Evolutionary conservation across 2,329 filamentous ascomycete genomes (phyloP).

Genomic region (Epicoccum nigrum): DNA sequence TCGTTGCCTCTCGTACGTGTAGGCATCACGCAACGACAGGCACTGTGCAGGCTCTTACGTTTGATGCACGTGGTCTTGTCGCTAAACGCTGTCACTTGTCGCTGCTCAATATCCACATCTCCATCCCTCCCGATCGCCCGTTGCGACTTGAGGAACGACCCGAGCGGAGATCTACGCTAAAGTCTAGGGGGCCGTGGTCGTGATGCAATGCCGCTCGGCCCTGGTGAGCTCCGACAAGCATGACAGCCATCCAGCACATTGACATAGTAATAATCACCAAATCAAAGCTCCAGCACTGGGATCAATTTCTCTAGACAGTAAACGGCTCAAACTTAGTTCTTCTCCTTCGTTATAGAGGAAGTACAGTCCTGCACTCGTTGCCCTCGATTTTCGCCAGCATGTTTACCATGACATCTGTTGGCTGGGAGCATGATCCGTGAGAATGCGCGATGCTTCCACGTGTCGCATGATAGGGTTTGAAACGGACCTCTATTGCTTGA

Average conservation of each 20-base stretch:
- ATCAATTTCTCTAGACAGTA: too few species aligned
- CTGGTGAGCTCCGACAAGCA: constrained; percentile 1
- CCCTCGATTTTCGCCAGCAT: neutral
- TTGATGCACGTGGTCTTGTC: neutral
- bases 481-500: neutral
- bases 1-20: constrained; percentile 7
- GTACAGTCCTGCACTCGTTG: neutral
- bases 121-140: neutral
- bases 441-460: neutral
- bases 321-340: too few species aligned
- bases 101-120: neutral
- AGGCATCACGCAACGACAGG: neutral
- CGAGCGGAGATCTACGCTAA: constrained; percentile 17
- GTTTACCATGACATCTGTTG: too few species aligned
- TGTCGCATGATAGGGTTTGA: constrained; percentile 5
- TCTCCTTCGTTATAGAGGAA: too few species aligned
- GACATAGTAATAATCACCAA: too few species aligned
- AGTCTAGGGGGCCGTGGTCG: constrained; percentile 2
- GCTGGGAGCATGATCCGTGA: too few species aligned
- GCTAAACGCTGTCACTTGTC: neutral
- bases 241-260: neutral
- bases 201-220: constrained; percentile 6
- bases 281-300: too few species aligned
- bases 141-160: constrained; percentile 10
- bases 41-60: neutral